These are phyloP conservation scores for Lodderomyces jiufengensis DNA, from an alignment of 1,139 yeast species.

Conservation along the genomic window DNA sequence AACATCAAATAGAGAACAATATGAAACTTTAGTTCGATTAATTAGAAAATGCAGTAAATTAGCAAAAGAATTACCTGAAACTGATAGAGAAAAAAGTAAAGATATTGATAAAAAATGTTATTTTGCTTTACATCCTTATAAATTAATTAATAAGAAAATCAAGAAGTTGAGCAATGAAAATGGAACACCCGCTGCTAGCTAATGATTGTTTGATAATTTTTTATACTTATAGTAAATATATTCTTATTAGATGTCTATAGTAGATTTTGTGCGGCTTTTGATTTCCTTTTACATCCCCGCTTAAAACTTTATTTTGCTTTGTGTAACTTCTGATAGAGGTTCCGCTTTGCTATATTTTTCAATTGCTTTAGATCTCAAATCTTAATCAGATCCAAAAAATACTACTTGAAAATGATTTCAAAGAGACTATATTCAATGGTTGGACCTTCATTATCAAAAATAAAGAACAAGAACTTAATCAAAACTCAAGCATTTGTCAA, in stretches of 20 bases:
- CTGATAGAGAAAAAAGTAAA: constrained; percentile 60
- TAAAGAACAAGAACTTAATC: constrained; percentile 31
- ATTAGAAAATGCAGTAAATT: constrained; percentile 49
- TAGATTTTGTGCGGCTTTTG: too few relatives aligned
- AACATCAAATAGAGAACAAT: constrained; percentile 23
- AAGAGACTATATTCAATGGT: constrained; percentile 13
- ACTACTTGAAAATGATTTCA: constrained; percentile 3
- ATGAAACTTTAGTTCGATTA: constrained; percentile 40
- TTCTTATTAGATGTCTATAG: too few relatives aligned
- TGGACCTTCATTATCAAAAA: constrained; percentile 15
- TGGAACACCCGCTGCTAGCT: too few relatives aligned
- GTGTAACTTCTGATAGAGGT: too few relatives aligned
- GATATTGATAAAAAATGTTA: constrained; percentile 60
- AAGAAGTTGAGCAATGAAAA: constrained; percentile 17
- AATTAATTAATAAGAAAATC: constrained; percentile 42
- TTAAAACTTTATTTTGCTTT: too few relatives aligned
- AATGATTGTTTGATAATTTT: too few relatives aligned
- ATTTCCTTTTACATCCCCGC: too few relatives aligned
- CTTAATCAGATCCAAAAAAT: too few relatives aligned
- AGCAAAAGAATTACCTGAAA: constrained; percentile 40
- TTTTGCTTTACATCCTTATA: constrained; percentile 57
- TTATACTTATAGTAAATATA: too few relatives aligned
- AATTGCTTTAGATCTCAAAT: too few relatives aligned
- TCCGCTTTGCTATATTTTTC: too few relatives aligned
- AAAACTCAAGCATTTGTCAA: constrained; percentile 41